These are phyloP conservation scores for Rhynchospora breviuscula DNA, from an alignment of 176 grass and related monocot genomes.

Conservation along the genomic window DNA sequence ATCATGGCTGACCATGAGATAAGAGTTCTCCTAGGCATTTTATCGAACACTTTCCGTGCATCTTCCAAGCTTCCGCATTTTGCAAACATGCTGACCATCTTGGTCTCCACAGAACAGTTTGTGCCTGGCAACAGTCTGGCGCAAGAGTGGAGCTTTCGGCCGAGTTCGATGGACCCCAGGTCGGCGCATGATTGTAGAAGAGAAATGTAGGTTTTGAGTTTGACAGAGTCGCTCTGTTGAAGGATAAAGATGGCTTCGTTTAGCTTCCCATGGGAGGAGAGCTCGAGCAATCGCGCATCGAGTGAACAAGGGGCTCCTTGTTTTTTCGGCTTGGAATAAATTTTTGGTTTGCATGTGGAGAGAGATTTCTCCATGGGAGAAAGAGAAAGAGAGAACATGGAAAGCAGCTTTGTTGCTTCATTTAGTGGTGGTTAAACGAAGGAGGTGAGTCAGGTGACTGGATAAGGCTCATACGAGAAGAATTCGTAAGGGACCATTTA, in stretches of 20 bases:
- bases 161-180: too few species aligned
- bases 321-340: conserved; percentile 3
- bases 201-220: too few species aligned
- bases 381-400: neutral
- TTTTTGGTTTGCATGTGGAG: neutral
- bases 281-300: conserved; percentile 5
- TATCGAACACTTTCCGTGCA: conserved; percentile 35
- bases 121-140: too few species aligned
- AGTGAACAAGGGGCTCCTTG: neutral
- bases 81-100: too few species aligned
- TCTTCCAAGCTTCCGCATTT: neutral
- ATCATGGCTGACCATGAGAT: conserved; percentile 47
- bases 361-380: conserved; percentile 17
- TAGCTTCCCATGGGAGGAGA: conserved; percentile 22
- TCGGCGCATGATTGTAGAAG: too few species aligned
- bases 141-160: too few species aligned
- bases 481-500: neutral
- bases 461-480: neutral
- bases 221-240: too few species aligned
- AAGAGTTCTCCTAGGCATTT: conserved; percentile 33
- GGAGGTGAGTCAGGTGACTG: neutral
- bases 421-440: conserved; percentile 18
- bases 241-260: neutral
- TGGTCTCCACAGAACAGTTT: too few species aligned
- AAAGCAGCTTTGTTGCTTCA: neutral